phyloP scores from a whole-genome alignment of 768 basidiomycete species.

The Suillus decipiens region DNA sequence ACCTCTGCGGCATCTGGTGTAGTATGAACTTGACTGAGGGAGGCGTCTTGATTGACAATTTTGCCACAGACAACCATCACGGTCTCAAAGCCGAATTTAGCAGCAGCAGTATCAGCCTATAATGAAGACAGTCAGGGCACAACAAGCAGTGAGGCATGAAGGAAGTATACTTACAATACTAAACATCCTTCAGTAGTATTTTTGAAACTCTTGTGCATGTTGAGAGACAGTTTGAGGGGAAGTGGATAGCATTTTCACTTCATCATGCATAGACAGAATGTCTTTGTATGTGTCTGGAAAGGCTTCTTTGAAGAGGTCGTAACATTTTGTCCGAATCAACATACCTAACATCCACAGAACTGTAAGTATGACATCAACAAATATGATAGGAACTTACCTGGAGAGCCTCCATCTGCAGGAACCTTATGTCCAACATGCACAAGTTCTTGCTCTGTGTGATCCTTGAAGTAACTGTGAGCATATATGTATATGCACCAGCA shows the following conservation, averaged over 20 bases:
- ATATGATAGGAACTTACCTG: not conserved
- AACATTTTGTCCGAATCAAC: not conserved
- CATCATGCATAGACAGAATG: not conserved
- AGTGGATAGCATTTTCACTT: not conserved
- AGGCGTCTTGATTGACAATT: slow-evolving; percentile 13
- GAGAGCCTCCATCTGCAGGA: not conserved
- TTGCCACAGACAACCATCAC: slow-evolving; percentile 14
- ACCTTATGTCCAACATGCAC: not conserved
- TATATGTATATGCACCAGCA: too few species aligned
- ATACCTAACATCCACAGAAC: not conserved
- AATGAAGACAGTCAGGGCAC: not conserved
- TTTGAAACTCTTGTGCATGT: not conserved
- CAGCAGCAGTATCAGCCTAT: slow-evolving; percentile 8
- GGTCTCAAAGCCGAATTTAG: slow-evolving; percentile 13
- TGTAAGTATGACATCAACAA: not conserved
- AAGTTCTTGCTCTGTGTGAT: slow-evolving; percentile 13
- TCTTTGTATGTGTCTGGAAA: slow-evolving; percentile 3
- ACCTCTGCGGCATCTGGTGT: slow-evolving; percentile 10
- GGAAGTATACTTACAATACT: not conserved
- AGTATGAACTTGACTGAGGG: slow-evolving; percentile 7
- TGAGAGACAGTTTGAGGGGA: slow-evolving; percentile 1
- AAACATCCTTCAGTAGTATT: not conserved
- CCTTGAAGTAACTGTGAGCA: slow-evolving; percentile 2
- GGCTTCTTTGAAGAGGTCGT: not conserved
- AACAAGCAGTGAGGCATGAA: not conserved